Base-by-base conservation (phyloP, 1,139 yeast species). In the Zhuliangozyma parablackwelliae region DNA sequence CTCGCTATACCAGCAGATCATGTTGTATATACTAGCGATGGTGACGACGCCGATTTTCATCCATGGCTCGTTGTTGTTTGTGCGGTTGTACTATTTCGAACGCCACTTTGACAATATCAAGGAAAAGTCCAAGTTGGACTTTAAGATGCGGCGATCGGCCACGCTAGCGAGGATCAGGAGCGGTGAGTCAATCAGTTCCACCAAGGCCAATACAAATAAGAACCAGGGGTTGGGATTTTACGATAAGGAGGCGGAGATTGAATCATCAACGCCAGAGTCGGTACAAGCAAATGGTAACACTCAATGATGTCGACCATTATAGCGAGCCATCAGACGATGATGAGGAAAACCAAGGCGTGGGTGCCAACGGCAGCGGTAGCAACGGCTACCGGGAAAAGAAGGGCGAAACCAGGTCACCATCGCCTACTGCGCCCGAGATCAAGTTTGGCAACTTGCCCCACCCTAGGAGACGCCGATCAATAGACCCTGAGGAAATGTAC, bases 31-130 rank as follows among this genome's bases (percentile, higher is more conserved):
- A 7, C 42, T 77, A 2, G 64, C 94, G 27, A 69, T 79, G 46
- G 49, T 88, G 20, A 76, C 95, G 2, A 90, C 96, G 0, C 97
- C 97, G 0, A 87, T 92, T 21, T 84, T 85, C 54, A 88, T 94
- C 41, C 95, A 92, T 57, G 80, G 95, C 1, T 74, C 80, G 1
- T 65, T 92, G 30, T 80, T 88, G 13, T 80, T 88, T 48, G 68
- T 90, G n/a, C 72, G 97, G 36, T 65, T 92, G 33, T 87, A 85
- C 56, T 86, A 95, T 85, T 92, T 87, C 59, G 96, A 90, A 55
- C 75, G 89, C 45, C 77, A 84, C 50, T 89, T 94, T 57, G 92
- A 87, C 55, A 78, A 82, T 47, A 90, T 94, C 53, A 82, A 82
- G 47, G 78, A 72, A 40, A 72, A 74, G 38, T 86, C 96, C 16